These are phyloP conservation scores for Trichomonascaceae sp. DNA, from an alignment of 1,139 yeast species.

Conservation along the genomic window DNA sequence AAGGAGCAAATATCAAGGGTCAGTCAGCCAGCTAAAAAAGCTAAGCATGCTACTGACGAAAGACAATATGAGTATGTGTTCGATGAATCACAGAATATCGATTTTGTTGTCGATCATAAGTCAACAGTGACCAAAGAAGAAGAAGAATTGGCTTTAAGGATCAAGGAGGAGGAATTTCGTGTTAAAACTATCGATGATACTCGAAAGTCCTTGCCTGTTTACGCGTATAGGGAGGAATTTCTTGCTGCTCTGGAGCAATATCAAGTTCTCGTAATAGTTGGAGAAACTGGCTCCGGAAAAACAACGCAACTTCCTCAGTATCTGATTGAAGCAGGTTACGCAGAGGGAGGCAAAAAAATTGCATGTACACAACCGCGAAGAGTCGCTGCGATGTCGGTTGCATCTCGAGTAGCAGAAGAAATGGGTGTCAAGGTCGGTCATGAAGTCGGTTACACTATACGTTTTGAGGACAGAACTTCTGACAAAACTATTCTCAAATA, in stretches of 20 bases:
- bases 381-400: constrained; percentile 93
- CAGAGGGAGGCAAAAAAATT: constrained; percentile 47
- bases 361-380: constrained; percentile 96
- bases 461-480: constrained; percentile 75
- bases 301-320: constrained; percentile 94
- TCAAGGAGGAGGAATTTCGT: constrained; percentile 40
- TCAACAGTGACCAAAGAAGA: constrained; percentile 28
- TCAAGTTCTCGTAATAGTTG: constrained; percentile 82
- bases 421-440: constrained; percentile 65
- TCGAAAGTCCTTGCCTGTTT: constrained; percentile 73
- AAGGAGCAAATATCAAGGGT: constrained; percentile 49
- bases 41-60: constrained; percentile 26
- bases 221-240: constrained; percentile 52
- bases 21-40: constrained; percentile 9
- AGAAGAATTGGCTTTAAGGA: constrained; percentile 29
- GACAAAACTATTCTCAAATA: constrained; percentile 68
- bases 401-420: constrained; percentile 86
- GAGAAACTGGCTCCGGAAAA: constrained; percentile 97
- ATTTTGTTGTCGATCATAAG: constrained; percentile 44
- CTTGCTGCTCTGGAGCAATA: constrained; percentile 56
- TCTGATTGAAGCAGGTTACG: constrained; percentile 74
- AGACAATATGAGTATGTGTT: constrained; percentile 73
- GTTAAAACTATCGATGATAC: constrained; percentile 42
- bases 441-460: constrained; percentile 78
- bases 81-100: constrained; percentile 69